Base-by-base conservation (phyloP, 148 eudicot genomes). In the Chenopodium album region DNA sequence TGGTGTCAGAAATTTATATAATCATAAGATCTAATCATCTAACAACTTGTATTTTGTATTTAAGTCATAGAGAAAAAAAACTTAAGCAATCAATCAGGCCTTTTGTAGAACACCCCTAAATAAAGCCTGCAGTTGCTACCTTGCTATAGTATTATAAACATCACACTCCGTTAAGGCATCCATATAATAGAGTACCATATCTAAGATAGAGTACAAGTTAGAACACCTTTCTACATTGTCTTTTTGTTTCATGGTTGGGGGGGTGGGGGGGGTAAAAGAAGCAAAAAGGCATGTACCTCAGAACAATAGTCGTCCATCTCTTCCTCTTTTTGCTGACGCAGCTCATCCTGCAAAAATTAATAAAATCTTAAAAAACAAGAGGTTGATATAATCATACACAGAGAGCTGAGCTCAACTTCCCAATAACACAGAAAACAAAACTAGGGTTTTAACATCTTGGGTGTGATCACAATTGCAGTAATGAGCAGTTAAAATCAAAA, bases 221-320 rank as follows among this genome's bases (percentile, higher is more conserved):
- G 52, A 71, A 4, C 75, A 9, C 12, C 32, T 9, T 41, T 19
- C 75, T 41, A 41, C 11, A 3, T 41, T 17, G 13, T 16, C 47
- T 71, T 71, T 71, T 16, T 41, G 71, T 32, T 70, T 6, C 56
- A 47, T 41, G 44, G 44, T 20, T 1, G 46, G 26, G 59, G 47
- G 20, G 71, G 10, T n/a, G 0, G 26, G 32, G 4, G 1, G n/a
- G 9, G 26, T 47, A 62, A 60, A 23, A 65, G 34, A 29, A 71
- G 44, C 60, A 11, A 59, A 79, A 73, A 76, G 82, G 44, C 84
- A 73, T 31, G 65, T 77, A 89, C 98, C 94, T 90, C 86, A 65
- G 98, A 94, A 73, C 99, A 94, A 82, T 97, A 97, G 88, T 97
- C 99, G 87, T 97, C 99, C 93, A 89, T 92, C 86, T 90, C 92